Percentiles rank a stretch among this genome's conserved stretches.
These are phyloP conservation scores for Solioccasus polychromus DNA, from an alignment of 768 basidiomycete species.

Conservation along the genomic window DNA sequence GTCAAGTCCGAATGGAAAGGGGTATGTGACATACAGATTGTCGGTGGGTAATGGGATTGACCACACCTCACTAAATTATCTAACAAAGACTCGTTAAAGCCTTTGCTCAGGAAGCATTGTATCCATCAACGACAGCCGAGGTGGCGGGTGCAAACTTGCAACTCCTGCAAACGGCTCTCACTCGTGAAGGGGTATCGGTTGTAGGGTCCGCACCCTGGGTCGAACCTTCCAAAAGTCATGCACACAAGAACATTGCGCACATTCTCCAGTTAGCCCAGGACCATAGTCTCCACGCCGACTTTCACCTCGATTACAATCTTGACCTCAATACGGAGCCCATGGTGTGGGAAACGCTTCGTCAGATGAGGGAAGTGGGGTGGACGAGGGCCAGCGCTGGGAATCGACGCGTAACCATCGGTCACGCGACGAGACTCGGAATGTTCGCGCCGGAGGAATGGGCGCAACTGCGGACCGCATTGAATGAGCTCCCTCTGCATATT, in stretches of 20 bases:
- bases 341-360: slow-evolving; percentile 51
- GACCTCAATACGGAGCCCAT: slow-evolving; percentile 49
- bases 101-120: slow-evolving; percentile 63
- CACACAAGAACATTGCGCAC: slow-evolving; percentile 51
- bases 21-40: slow-evolving; percentile 56
- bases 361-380: slow-evolving; percentile 33
- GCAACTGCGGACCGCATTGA: slow-evolving; percentile 34
- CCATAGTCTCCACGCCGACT: slow-evolving; percentile 47
- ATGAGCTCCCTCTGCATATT: slow-evolving; percentile 47
- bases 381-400: slow-evolving; percentile 27
- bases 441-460: slow-evolving; percentile 47
- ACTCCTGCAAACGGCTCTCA: slow-evolving; percentile 43
- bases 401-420: slow-evolving; percentile 51
- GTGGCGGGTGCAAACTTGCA: slow-evolving; percentile 43
- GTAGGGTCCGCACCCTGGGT: slow-evolving; percentile 68
- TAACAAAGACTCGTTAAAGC: slow-evolving; percentile 32
- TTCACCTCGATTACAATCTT: slow-evolving; percentile 69
- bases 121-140: slow-evolving; percentile 32
- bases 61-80: background rate
- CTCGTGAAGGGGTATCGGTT: slow-evolving; percentile 41
- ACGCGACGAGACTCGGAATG: slow-evolving; percentile 57
- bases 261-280: slow-evolving; percentile 46
- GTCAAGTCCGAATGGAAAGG: slow-evolving; percentile 44
- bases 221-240: slow-evolving; percentile 46
- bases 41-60: slow-evolving; percentile 36